Evolutionary conservation across 768 basidiomycete genomes (phyloP).

Genomic region (Auricularia heimuer): DNA sequence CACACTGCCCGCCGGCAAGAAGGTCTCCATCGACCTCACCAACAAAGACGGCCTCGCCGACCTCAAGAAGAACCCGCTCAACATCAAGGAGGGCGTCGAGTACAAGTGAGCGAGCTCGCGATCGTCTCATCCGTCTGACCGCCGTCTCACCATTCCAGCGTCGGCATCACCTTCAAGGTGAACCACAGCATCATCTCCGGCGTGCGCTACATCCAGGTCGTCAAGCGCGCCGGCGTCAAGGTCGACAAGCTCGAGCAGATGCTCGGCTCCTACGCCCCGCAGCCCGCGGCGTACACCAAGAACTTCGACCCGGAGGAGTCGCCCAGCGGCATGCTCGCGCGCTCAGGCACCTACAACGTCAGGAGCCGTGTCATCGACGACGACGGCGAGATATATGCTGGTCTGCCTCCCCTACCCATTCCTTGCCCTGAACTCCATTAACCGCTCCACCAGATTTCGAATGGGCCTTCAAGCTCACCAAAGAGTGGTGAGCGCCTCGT

Average conservation of each 20-base stretch:
- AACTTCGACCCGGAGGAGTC: constrained; percentile 60
- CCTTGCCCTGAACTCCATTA: constrained; percentile 5
- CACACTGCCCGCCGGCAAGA: constrained; percentile 49
- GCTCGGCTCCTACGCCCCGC: constrained; percentile 88
- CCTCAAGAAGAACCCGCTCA: constrained; percentile 68
- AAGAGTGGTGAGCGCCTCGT: constrained; percentile 62
- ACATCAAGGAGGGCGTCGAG: constrained; percentile 77
- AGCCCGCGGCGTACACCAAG: constrained; percentile 60
- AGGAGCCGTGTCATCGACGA: constrained; percentile 81
- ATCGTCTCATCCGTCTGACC: constrained; percentile 4
- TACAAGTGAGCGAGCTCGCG: constrained; percentile 53
- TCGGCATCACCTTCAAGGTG: constrained; percentile 74
- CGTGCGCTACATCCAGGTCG: constrained; percentile 80
- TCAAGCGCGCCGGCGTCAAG: constrained; percentile 66
- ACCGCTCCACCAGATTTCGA: constrained; percentile 48
- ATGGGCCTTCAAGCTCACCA: constrained; percentile 86
- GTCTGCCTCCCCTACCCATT: constrained; percentile 30
- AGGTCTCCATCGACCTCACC: constrained; percentile 57
- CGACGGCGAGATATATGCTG: constrained; percentile 69
- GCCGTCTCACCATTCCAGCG: constrained; percentile 31
- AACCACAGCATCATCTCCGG: constrained; percentile 89
- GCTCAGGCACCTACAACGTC: constrained; percentile 69
- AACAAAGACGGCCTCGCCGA: constrained; percentile 38
- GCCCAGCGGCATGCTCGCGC: constrained; percentile 75
- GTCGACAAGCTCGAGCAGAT: constrained; percentile 91